A percentile compares a stretch with the other conserved stretches of the same genome.
These are phyloP conservation scores for Volutella citrinella DNA, from an alignment of 2,329 filamentous ascomycete genomes.

Conservation along the genomic window DNA sequence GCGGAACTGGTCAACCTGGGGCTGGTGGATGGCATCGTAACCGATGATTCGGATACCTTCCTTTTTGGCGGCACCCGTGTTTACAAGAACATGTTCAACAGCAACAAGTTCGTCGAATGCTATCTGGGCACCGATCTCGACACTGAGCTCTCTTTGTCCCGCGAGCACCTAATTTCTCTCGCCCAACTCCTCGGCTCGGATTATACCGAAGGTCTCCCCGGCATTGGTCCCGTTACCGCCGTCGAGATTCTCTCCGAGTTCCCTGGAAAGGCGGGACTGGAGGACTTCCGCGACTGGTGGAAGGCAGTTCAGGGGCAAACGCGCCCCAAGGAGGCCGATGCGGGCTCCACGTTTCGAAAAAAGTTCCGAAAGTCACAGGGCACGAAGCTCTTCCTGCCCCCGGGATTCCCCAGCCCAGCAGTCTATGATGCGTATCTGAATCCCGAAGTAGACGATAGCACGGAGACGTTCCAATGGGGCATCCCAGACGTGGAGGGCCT, in stretches of 20 bases:
- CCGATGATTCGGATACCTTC: slow-evolving; percentile 95
- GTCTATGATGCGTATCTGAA: slow-evolving; percentile 82
- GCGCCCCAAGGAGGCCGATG: slow-evolving; percentile 63
- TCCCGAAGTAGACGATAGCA: slow-evolving; percentile 78
- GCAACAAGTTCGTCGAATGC: slow-evolving; percentile 96
- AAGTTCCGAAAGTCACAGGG: slow-evolving; percentile 81
- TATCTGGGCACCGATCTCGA: slow-evolving; percentile 83
- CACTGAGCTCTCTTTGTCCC: slow-evolving; percentile 81
- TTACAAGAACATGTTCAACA: slow-evolving; percentile 99
- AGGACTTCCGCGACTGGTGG: slow-evolving; percentile 89
- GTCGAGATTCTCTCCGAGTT: slow-evolving; percentile 95
- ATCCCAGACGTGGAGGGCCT: slow-evolving; percentile 88
- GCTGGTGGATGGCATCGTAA: slow-evolving; percentile 95
- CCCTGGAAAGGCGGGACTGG: slow-evolving; percentile 55
- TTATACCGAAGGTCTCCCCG: slow-evolving; percentile 89
- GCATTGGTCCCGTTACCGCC: slow-evolving; percentile 90
- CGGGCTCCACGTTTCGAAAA: slow-evolving; percentile 65
- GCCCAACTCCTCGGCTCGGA: slow-evolving; percentile 91
- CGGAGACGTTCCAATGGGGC: slow-evolving; percentile 88
- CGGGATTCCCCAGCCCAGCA: slow-evolving; percentile 71
- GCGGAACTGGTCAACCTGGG: slow-evolving; percentile 83
- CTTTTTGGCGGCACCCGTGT: slow-evolving; percentile 93
- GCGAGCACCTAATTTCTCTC: slow-evolving; percentile 83
- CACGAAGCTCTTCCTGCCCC: slow-evolving; percentile 81
- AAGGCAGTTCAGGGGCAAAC: slow-evolving; percentile 65